These are phyloP conservation scores for Ramalina peruviana DNA, from an alignment of 495 filamentous ascomycete species.

Conservation along the genomic window DNA sequence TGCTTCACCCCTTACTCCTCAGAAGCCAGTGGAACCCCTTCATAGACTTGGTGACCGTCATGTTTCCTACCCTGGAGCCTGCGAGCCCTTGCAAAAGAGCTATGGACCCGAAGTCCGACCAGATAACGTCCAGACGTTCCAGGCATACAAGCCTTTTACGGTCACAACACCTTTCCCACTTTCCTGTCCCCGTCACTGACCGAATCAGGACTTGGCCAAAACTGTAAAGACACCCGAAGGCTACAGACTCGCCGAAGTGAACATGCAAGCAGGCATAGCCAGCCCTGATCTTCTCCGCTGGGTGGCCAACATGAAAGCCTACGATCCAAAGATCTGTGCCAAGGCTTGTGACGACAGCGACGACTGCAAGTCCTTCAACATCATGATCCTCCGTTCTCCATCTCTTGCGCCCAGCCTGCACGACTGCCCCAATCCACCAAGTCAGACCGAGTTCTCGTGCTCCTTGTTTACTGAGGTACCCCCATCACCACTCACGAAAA, in stretches of 20 bases:
- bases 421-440: constrained; percentile 1
- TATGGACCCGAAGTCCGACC: not conserved
- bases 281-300: not conserved
- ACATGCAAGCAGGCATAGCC: not conserved
- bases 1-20: not conserved
- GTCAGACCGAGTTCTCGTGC: not conserved
- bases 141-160: not conserved
- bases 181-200: not conserved
- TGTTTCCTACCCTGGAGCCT: not conserved
- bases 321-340: not conserved
- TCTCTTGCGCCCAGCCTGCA: not conserved
- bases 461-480: not conserved
- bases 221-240: not conserved
- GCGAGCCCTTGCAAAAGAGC: not conserved
- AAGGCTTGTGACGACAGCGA: not conserved
- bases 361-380: not conserved
- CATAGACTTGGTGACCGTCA: not conserved
- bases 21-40: not conserved
- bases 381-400: not conserved
- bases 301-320: not conserved
- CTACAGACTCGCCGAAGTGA: not conserved
- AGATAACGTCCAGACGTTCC: not conserved
- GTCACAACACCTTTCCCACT: not conserved
- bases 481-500: not conserved
- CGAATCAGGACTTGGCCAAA: not conserved